A percentile compares a stretch with the other conserved stretches of the same genome.
These are phyloP conservation scores for Pyrus hybrid DNA, from an alignment of 331 rosid species.

Conservation along the genomic window DNA sequence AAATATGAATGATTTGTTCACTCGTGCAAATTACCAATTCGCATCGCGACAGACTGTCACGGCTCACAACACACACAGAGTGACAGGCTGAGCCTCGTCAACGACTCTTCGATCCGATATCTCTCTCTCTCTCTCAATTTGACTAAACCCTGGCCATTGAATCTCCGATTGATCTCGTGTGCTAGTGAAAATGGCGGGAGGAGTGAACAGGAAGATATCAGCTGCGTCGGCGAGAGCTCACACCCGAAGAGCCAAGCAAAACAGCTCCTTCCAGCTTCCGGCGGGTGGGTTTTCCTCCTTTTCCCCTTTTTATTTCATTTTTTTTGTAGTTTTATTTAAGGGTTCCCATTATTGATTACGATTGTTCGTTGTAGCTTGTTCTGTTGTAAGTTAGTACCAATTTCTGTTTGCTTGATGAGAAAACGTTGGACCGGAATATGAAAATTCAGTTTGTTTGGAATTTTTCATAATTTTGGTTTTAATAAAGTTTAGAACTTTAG, in stretches of 20 bases:
- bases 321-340: not conserved
- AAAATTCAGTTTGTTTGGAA: not conserved
- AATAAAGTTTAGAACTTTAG: not conserved
- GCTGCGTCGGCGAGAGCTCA: slow-evolving; percentile 81
- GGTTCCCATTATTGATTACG: not conserved
- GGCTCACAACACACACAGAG: not conserved
- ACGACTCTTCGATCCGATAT: no score
- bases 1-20: not conserved
- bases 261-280: slow-evolving; percentile 32
- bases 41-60: not conserved
- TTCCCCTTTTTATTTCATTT: not conserved
- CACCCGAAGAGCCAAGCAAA: slow-evolving; percentile 52
- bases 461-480: not conserved
- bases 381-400: not conserved
- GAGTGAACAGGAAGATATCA: slow-evolving; percentile 51
- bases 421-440: not conserved
- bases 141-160: not conserved
- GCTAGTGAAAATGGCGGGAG: slow-evolving; percentile 42
- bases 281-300: slow-evolving; percentile 36
- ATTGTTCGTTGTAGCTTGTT: not conserved
- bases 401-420: not conserved
- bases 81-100: no score
- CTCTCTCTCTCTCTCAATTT: no score
- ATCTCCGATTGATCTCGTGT: not conserved
- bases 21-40: not conserved